Evolutionary conservation across 2,329 filamentous ascomycete species (phyloP), one percentile per base, ranked within the genome.

Genomic region (Fusarium vanettenii): DNA sequence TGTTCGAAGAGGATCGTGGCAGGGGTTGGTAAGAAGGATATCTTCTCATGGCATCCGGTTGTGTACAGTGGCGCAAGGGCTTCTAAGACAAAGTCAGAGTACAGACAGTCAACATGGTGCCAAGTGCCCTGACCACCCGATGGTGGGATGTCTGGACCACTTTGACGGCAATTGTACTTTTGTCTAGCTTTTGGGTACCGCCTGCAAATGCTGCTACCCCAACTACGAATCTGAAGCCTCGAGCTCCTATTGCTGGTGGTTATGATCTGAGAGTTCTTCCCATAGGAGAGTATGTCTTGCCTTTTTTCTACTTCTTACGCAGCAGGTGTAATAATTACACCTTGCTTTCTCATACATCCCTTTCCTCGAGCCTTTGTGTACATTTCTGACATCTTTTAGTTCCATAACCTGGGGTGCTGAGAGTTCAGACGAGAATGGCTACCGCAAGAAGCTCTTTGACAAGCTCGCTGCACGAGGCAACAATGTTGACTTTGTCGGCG

Each of bases 351-450:
- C 18, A n/a, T n/a, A n/a, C 10, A 41, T 8, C 9, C 18, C 9
- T 6, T n/a, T 5, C 9, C n/a, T n/a, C 5, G 39, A 41, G 10
- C 18, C 11, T 41, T n/a, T 18, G 9, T 11, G 5, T 11, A 8
- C 2, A 9, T 41, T 41, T n/a, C 39, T 41, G 10, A 41, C 18
- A 11, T 41, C 18, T 20, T n/a, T 29, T 8, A 60, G 63, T 52
- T 66, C 63, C 29, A 66, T 66, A 31, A 66, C 63, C 1, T 60
- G 22, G 18, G 63, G 63, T 45, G 63, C 55, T 6, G 10, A 39
- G 29, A 66, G 62, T 39, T 43, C 62, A 43, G 25, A 65, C 37
- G 20, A 66, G 25, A 66, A 60, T 33, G 63, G 63, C 37, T 66
- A 66, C 31, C 52, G 55, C 22, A 66, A 66, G 27, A 25, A 31